These are phyloP conservation scores for Quaeritorhiza haematococci DNA, from an alignment of 371 early-diverging fungal genomes.

Conservation along the genomic window DNA sequence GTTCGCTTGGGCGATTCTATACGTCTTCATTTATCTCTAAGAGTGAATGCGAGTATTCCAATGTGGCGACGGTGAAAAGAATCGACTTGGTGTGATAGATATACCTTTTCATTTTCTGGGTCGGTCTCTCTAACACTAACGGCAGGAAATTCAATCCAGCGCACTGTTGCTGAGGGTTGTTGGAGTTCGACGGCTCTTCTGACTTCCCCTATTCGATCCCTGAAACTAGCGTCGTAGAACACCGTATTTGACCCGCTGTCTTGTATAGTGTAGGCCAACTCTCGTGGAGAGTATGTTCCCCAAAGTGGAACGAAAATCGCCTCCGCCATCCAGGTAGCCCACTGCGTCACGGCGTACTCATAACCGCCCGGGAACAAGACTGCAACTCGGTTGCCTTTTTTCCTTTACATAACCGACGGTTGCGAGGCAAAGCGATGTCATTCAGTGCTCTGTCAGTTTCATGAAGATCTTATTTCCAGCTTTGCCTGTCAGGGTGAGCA, in stretches of 20 bases:
- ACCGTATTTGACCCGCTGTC: constrained; percentile 53
- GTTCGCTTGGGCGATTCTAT: constrained; percentile 23
- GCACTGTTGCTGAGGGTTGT: constrained; percentile 7
- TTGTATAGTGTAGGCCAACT: constrained; percentile 57
- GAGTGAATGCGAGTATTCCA: too few relatives aligned
- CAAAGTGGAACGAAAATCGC: constrained; percentile 58
- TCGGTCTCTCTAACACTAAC: constrained; percentile 1
- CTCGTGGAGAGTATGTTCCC: constrained; percentile 59
- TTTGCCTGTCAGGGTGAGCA: too few relatives aligned
- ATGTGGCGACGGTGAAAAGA: too few relatives aligned
- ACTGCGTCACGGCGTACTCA: constrained; percentile 66
- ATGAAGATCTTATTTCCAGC: too few relatives aligned
- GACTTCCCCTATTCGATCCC: constrained; percentile 24
- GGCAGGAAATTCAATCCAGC: constrained; percentile 15
- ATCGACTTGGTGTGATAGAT: too few relatives aligned
- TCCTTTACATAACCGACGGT: too few relatives aligned
- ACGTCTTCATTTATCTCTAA: constrained; percentile 2
- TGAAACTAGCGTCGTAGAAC: constrained; percentile 36
- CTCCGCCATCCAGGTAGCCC: constrained; percentile 73
- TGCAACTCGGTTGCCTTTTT: constrained; percentile 60
- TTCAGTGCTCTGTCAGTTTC: too few relatives aligned
- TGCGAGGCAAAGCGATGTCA: too few relatives aligned
- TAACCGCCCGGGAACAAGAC: constrained; percentile 69
- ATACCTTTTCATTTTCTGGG: too few relatives aligned
- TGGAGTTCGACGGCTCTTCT: constrained; percentile 3